These are phyloP conservation scores for Coemansia sp. DNA, from an alignment of 192 early-diverging fungal species.

Conservation along the genomic window DNA sequence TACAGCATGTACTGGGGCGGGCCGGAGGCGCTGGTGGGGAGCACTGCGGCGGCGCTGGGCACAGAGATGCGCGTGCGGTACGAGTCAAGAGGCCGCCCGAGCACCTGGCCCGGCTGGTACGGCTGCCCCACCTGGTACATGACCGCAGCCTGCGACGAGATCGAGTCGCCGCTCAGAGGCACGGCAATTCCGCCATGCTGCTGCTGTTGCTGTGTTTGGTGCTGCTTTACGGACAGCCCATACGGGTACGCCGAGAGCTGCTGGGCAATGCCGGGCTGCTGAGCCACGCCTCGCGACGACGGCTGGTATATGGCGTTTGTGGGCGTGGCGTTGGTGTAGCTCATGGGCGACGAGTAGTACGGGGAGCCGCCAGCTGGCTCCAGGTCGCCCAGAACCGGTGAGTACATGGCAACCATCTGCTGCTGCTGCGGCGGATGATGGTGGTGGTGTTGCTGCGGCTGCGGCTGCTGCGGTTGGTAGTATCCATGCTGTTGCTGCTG, in stretches of 20 bases:
- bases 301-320: conserved; percentile 21
- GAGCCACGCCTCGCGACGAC: conserved; percentile 7
- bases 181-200: conserved; percentile 14
- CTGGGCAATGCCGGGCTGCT: conserved; percentile 12
- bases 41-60: background rate
- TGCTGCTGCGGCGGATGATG: conserved; percentile 13
- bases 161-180: conserved; percentile 24
- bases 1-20: conserved; percentile 54
- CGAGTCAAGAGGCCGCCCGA: conserved; percentile 40
- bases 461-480: conserved; percentile 5
- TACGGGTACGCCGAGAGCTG: conserved; percentile 37
- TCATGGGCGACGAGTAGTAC: conserved; percentile 46
- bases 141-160: conserved; percentile 14
- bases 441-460: conserved; percentile 20
- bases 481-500: conserved; percentile 8
- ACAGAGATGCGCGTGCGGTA: conserved; percentile 42
- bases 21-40: background rate
- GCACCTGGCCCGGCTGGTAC: conserved; percentile 56
- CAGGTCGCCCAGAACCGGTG: conserved; percentile 31
- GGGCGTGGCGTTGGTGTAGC: conserved; percentile 16
- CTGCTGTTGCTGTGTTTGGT: conserved; percentile 10
- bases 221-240: conserved; percentile 34
- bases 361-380: conserved; percentile 15
- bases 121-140: conserved; percentile 55
- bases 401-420: conserved; percentile 36